phyloP scores from a whole-genome alignment of 148 eudicot species.

The Drosera capensis region DNA sequence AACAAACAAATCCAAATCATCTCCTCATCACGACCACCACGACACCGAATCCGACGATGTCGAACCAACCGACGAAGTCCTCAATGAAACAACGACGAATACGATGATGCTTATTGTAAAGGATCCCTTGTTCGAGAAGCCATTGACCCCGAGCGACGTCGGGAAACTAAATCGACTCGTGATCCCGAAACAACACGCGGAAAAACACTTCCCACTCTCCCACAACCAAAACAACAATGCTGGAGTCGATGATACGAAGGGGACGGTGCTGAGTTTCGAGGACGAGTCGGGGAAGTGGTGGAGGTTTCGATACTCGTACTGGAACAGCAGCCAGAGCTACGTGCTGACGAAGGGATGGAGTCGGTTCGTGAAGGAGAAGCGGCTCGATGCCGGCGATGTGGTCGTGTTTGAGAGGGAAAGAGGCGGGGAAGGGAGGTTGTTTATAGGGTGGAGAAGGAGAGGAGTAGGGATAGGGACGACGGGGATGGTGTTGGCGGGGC shows the following conservation, averaged over 20 bases:
- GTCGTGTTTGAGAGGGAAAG: constrained; percentile 52
- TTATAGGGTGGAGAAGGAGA: constrained; percentile 49
- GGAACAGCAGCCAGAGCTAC: constrained; percentile 88
- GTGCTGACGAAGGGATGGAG: constrained; percentile 90
- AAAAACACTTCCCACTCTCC: constrained; percentile 30
- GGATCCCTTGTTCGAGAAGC: constrained; percentile 34
- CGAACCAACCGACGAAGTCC: too few species aligned
- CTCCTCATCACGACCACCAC: too few species aligned
- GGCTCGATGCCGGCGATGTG: constrained; percentile 63
- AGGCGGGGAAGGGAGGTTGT: constrained; percentile 25
- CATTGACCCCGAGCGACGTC: constrained; percentile 47
- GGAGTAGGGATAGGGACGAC: too few species aligned
- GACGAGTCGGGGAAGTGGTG: constrained; percentile 28
- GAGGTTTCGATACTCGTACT: constrained; percentile 42
- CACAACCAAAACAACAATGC: background rate
- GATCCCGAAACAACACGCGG: constrained; percentile 45
- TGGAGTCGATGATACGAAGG: constrained; percentile 11
- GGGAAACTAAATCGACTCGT: constrained; percentile 48
- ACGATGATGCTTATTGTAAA: too few species aligned
- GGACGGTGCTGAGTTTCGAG: constrained; percentile 16
- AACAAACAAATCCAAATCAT: too few species aligned
- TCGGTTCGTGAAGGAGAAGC: constrained; percentile 74
- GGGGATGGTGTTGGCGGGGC: background rate
- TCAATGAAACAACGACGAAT: too few species aligned
- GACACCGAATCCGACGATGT: too few species aligned